Conservation (phyloP, 768 basidiomycete species). For the Boletellus emodensis region DNA sequence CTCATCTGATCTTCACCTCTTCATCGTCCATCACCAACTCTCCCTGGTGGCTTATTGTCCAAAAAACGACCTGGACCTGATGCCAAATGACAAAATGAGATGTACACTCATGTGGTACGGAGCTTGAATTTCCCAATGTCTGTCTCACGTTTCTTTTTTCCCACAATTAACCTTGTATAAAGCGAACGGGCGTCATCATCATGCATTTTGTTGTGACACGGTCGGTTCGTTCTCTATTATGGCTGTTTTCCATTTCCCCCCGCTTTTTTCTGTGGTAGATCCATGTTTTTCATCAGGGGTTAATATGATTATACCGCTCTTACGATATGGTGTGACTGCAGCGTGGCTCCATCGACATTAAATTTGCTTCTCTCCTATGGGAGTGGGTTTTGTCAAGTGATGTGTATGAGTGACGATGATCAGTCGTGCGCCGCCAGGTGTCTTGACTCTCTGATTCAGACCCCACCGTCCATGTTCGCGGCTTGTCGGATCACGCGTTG, state of each 20-base stretch:
- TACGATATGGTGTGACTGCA: neutral
- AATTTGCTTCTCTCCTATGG: too few relatives aligned
- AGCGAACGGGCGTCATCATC: slow-evolving; percentile 12
- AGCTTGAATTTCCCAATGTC: slow-evolving; percentile 15
- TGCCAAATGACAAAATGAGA: slow-evolving; percentile 12
- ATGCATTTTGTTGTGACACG: slow-evolving; percentile 23
- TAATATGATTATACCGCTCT: slow-evolving; percentile 22
- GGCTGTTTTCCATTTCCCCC: neutral
- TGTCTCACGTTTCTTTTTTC: slow-evolving; percentile 17
- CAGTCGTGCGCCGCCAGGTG: too few relatives aligned
- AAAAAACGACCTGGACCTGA: slow-evolving; percentile 3
- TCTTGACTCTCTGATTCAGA: too few relatives aligned
- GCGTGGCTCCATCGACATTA: too few relatives aligned
- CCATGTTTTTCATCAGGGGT: slow-evolving; percentile 3
- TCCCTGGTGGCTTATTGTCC: slow-evolving; percentile 9
- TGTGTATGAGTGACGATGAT: too few relatives aligned
- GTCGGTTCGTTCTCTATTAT: slow-evolving; percentile 27
- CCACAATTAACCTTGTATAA: slow-evolving; percentile 21
- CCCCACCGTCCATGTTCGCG: neutral
- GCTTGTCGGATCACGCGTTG: neutral
- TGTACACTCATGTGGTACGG: slow-evolving; percentile 27
- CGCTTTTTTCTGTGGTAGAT: neutral
- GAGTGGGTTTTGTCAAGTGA: too few relatives aligned
- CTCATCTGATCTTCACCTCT: slow-evolving; percentile 26
- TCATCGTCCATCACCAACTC: slow-evolving; percentile 13